Evolutionary conservation across 495 filamentous ascomycete genomes (phyloP), one percentile per base, ranked within the genome.

Genomic region (Daldinia grandis): DNA sequence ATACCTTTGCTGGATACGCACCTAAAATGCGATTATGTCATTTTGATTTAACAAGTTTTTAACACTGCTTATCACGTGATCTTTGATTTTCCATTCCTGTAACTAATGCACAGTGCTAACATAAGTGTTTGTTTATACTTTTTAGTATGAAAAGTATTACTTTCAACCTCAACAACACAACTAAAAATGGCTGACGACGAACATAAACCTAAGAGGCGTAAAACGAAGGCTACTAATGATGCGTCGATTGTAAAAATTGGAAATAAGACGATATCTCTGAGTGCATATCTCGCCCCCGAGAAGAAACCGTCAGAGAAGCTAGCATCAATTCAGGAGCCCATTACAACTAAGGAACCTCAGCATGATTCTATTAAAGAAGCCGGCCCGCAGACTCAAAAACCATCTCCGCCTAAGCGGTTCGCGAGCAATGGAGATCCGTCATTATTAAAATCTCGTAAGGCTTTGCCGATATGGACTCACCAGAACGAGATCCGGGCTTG

Each of bases 381-480:
- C 14, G 31, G 51, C 1, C 33, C 55, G 28, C 50, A 44, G 25
- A 65, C 42, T 62, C 24, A 19, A 14, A 58, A 69, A 31, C 15
- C 54, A 12, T 40, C 59, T 14, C 35, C 4, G 1, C 33, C 50
- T 8, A 64, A 64, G 3, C 56, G 35, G 7, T 21, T 30, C 19
- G 15, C 42, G 33, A 55, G 1, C 19, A 68, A 21, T 44, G 35
- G 80, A 66, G 78, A 82, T 15, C 77, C 77, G 0, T 69, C 78
- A 10, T 76, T 74, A 27, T 65, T 82, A 33, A 71, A 77, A 10
- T 72, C 79, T 17, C 86, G 76, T 72, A 81, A 90, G 74, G 85
- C 85, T 4, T 85, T 99, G 0, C 96, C 95, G 0, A 93, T 99
- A 55, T 97, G 93, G 87, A 75, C 82, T 1, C 85, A 92, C 64